A percentile compares a stretch with the other conserved stretches of the same genome.
phyloP scores from a whole-genome alignment of 129 eudicot species.

The Flaveria trinervia region DNA sequence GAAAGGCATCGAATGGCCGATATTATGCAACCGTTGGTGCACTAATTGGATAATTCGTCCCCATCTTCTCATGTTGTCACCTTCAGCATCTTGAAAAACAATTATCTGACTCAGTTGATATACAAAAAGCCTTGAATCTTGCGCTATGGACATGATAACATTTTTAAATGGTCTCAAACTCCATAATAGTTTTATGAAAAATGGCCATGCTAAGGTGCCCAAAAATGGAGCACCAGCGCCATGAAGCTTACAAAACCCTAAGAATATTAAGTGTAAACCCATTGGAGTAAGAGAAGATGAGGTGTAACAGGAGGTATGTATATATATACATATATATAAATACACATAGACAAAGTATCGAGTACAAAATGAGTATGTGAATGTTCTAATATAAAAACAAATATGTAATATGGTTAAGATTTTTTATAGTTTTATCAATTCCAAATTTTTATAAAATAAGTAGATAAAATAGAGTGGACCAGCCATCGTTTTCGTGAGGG shows the following conservation, averaged over 20 bases:
- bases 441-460: too few relatives aligned
- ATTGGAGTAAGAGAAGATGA: not conserved
- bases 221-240: conserved; percentile 1
- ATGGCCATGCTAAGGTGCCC: not conserved
- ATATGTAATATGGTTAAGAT: too few relatives aligned
- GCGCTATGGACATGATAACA: not conserved
- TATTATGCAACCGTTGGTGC: not conserved
- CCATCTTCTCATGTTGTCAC: not conserved
- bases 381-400: too few relatives aligned
- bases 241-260: conserved; percentile 12
- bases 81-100: not conserved
- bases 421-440: too few relatives aligned
- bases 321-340: not conserved
- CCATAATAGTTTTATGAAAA: not conserved
- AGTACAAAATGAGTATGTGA: too few relatives aligned
- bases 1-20: conserved; percentile 1
- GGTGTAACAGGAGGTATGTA: not conserved
- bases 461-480: too few relatives aligned
- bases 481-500: too few relatives aligned
- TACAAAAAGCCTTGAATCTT: not conserved
- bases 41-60: not conserved
- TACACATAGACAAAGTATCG: too few relatives aligned
- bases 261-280: not conserved
- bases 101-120: conserved; percentile 3
- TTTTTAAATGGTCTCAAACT: conserved; percentile 4